Evolutionary conservation across 495 filamentous ascomycete genomes (phyloP), one percentile per base, ranked within the genome.

Genomic region (Penicillium mononematosum): DNA sequence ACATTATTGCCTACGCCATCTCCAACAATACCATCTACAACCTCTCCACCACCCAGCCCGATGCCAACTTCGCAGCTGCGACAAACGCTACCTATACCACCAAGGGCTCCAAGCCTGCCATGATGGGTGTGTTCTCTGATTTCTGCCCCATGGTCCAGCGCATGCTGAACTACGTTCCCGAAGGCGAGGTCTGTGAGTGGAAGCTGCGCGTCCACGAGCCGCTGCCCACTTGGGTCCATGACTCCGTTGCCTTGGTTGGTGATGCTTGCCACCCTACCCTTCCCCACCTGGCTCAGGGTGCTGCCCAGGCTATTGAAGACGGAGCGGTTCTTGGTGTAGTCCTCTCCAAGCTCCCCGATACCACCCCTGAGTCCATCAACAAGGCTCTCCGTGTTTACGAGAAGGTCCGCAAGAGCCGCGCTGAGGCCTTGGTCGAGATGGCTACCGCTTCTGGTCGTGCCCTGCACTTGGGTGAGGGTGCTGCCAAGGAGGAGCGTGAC

Each of bases 1-100:
- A 94, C 69, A 91, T 92, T 69, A 91, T 94, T 65, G 90, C 89
- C 5, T 95, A 92, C 71, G 83, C 89, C 0, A 84, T 95, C 55
- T 79, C 79, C 64, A 83, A 79, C 73, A 84, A 92, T 65, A 81
- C 78, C 25, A 88, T 90, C 68, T 91, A 93, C 77, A 92, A 92
- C 76, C 69, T 92, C 44, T 86, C 85, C 17, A 87, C 88, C 27
- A 78, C 84, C 12, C 89, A 92, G 70, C 88, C 88, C 2, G 88
- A 92, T 65, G 76, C 64, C 53, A 83, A 90, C 70, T 91, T 91
- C 59, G 86, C 86, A 14, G 81, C 76, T 6, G 87, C 86, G 41
- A 85, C 87, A 10, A 87, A 85, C 59, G 84, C 84, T 32, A 91
- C 86, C 1, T 93, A 91, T 73, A 91, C 88, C 10, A 91, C 88